Conservation (phyloP, 2,329 filamentous ascomycete genomes). For the Cyclaneusma minus region DNA sequence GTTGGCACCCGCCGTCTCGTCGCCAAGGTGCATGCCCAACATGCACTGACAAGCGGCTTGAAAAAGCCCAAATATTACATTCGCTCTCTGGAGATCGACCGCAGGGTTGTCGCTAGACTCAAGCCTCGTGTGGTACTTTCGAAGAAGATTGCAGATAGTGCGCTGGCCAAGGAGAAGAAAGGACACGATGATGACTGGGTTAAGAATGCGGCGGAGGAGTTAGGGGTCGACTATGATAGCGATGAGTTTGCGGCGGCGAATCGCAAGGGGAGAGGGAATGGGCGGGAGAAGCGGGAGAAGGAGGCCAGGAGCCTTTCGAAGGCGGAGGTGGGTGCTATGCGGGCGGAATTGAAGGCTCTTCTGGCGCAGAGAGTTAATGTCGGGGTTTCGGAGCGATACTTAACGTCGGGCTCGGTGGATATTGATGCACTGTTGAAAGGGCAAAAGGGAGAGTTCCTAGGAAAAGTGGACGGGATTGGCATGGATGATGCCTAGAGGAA, state of each 20-base stretch:
- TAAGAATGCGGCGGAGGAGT: constrained; percentile 69
- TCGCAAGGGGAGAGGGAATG: constrained; percentile 53
- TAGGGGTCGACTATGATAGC: constrained; percentile 86
- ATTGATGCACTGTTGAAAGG: constrained; percentile 53
- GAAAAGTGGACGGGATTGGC: constrained; percentile 17
- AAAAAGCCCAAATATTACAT: constrained; percentile 50
- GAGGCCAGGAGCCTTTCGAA: constrained; percentile 54
- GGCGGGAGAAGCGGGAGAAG: constrained; percentile 60
- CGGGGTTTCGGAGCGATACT: constrained; percentile 75
- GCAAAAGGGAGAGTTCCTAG: constrained; percentile 35
- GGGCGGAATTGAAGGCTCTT: constrained; percentile 56
- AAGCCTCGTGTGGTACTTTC: constrained; percentile 64
- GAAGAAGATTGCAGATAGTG: constrained; percentile 75
- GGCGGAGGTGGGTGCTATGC: constrained; percentile 53
- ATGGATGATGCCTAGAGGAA: too few relatives aligned
- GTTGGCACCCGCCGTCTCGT: constrained; percentile 69
- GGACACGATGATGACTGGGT: constrained; percentile 76
- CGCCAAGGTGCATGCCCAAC: constrained; percentile 66
- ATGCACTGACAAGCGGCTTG: constrained; percentile 22
- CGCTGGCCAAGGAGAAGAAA: constrained; percentile 75
- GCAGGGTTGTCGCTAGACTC: constrained; percentile 59
- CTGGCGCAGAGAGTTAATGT: constrained; percentile 64
- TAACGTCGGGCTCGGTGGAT: constrained; percentile 75
- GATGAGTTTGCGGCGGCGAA: constrained; percentile 59
- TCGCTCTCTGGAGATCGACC: constrained; percentile 68